Evolutionary conservation across 805 yeast species (phyloP).

Genomic region (Yarrowia keelungensis): DNA sequence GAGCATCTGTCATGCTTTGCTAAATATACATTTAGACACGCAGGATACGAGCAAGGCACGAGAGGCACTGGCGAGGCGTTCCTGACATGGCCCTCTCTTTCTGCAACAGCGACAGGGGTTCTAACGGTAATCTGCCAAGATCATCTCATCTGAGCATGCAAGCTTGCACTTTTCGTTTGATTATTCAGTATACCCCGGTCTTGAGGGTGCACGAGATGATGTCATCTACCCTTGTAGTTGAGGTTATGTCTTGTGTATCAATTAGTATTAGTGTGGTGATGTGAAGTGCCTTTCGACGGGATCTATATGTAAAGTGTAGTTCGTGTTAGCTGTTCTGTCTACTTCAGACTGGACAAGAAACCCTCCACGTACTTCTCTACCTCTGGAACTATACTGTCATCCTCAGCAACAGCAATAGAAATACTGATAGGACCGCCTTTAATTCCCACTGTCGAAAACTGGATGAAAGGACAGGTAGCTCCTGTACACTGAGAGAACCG

Average conservation of each 20-base stretch:
- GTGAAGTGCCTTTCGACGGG: background rate
- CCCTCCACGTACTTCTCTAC: background rate
- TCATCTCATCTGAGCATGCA: constrained; percentile 3
- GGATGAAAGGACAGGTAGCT: constrained; percentile 25
- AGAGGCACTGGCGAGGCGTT: background rate
- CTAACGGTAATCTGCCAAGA: constrained; percentile 1
- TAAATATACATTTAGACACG: constrained; percentile 4
- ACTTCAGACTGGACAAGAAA: background rate
- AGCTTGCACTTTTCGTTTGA: background rate
- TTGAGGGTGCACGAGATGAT: too few relatives aligned
- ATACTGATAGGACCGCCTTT: constrained; percentile 30
- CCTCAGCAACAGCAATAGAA: constrained; percentile 26
- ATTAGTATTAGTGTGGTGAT: background rate
- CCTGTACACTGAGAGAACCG: constrained; percentile 37
- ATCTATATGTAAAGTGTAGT: background rate
- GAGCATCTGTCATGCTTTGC: background rate
- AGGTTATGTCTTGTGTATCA: too few relatives aligned
- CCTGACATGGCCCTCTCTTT: background rate
- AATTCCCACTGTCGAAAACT: constrained; percentile 25
- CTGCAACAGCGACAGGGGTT: background rate
- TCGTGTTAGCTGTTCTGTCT: background rate
- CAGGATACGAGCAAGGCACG: constrained; percentile 3
- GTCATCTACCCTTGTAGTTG: too few relatives aligned
- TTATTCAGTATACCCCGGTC: background rate
- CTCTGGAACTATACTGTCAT: constrained; percentile 6